Percentiles rank a stretch among this genome's conserved stretches.
These are phyloP conservation scores for Iris pallida DNA, from an alignment of 116 monocot species.

Conservation along the genomic window DNA sequence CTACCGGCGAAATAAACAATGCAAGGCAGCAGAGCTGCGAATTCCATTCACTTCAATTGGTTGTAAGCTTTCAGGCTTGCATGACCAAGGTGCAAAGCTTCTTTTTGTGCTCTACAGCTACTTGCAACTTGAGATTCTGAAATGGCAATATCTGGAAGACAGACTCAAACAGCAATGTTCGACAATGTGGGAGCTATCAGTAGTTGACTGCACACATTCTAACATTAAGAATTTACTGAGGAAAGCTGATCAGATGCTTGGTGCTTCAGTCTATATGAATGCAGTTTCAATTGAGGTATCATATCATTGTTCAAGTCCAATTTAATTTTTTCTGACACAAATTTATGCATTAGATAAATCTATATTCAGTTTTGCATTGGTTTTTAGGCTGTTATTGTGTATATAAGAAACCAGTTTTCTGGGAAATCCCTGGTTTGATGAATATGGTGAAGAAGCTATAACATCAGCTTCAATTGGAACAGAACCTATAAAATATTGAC, in stretches of 20 bases:
- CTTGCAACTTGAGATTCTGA: constrained; percentile 24
- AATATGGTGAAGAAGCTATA: too few species aligned
- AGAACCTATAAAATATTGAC: too few species aligned
- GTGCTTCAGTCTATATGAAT: constrained; percentile 11
- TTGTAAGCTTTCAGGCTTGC: constrained; percentile 48
- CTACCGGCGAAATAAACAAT: constrained; percentile 7
- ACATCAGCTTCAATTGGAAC: too few species aligned
- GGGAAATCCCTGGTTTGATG: too few species aligned
- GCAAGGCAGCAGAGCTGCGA: constrained; percentile 11
- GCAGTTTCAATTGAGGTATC: constrained; percentile 30
- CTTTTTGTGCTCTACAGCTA: constrained; percentile 41
- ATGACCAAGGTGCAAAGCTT: constrained; percentile 25
- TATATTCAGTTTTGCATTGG: too few species aligned
- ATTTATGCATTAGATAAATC: too few species aligned
- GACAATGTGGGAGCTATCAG: constrained; percentile 25
- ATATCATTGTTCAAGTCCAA: neutral
- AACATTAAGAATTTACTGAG: constrained; percentile 21
- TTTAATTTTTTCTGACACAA: neutral
- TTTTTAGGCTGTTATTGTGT: too few species aligned
- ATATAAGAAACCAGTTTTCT: too few species aligned
- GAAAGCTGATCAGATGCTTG: constrained; percentile 20
- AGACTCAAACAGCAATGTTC: constrained; percentile 34
- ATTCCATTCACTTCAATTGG: constrained; percentile 52
- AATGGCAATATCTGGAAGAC: constrained; percentile 44
- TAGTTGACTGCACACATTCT: constrained; percentile 27